phyloP scores from a whole-genome alignment of 1,139 yeast genomes.

The Blastobotrys buckinghamii region DNA sequence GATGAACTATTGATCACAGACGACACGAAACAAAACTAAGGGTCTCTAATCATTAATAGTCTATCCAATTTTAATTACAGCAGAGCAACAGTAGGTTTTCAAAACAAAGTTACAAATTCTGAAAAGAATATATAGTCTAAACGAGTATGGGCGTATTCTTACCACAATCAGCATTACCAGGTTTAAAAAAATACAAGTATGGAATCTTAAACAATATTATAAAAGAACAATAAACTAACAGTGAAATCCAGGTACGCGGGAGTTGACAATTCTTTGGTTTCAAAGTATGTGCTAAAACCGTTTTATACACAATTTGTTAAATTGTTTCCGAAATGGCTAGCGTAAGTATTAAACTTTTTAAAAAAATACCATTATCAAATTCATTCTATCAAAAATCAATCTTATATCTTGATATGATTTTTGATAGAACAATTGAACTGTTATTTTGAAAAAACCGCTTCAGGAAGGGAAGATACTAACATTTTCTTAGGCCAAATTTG shows the following conservation, averaged over 20 bases:
- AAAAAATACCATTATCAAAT: too few species aligned
- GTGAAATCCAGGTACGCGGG: constrained; percentile 43
- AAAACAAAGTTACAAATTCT: too few species aligned
- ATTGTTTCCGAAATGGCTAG: constrained; percentile 79
- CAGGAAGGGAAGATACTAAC: not conserved
- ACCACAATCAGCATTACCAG: constrained; percentile 53
- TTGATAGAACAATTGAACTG: not conserved
- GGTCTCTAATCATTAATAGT: too few species aligned
- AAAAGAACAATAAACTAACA: not conserved
- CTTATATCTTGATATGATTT: too few species aligned
- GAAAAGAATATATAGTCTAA: too few species aligned
- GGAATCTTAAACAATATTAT: not conserved
- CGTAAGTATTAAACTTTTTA: constrained; percentile 30
- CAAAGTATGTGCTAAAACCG: constrained; percentile 68
- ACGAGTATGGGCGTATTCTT: constrained; percentile 66
- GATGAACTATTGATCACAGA: too few species aligned
- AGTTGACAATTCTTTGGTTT: constrained; percentile 74
- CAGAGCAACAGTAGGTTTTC: too few species aligned
- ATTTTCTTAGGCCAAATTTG: constrained; percentile 19
- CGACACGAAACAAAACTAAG: too few species aligned
- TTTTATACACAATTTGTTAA: constrained; percentile 65
- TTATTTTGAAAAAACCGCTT: not conserved
- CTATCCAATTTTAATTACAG: too few species aligned
- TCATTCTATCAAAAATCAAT: not conserved
- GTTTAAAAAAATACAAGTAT: constrained; percentile 64